Evolutionary conservation across 192 early-diverging fungal species (phyloP).

Genomic region (Phycomyces nitens): DNA sequence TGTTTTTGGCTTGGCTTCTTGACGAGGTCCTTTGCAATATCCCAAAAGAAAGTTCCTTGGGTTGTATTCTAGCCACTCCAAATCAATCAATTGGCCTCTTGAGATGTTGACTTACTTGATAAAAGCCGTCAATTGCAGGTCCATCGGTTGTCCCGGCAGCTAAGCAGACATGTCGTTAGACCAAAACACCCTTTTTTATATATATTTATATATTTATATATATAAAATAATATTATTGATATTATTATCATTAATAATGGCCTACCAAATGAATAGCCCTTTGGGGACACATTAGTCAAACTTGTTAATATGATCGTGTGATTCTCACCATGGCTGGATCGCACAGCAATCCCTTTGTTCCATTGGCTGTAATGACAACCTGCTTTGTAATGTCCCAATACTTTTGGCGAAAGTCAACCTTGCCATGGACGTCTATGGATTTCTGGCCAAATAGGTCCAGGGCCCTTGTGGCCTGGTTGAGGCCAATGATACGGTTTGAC

Average conservation of each 20-base stretch:
- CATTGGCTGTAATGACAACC: slow-evolving; percentile 3
- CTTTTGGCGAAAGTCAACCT: slow-evolving; percentile 19
- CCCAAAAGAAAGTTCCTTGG: slow-evolving; percentile 23
- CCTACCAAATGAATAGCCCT: slow-evolving; percentile 41
- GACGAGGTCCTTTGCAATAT: slow-evolving; percentile 10
- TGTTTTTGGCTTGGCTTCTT: slow-evolving; percentile 32
- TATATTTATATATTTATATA: too few relatives aligned
- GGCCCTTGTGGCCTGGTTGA: slow-evolving; percentile 30
- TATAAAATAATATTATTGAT: too few relatives aligned
- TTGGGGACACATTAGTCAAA: slow-evolving; percentile 12
- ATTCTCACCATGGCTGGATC: slow-evolving; percentile 27
- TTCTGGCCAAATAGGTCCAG: slow-evolving; percentile 6
- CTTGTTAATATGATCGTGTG: too few relatives aligned
- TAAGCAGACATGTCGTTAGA: slow-evolving; percentile 22
- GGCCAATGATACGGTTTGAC: slow-evolving; percentile 35
- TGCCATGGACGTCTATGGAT: slow-evolving; percentile 6
- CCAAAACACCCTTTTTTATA: too few relatives aligned
- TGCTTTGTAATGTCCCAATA: slow-evolving; percentile 27
- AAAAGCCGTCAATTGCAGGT: slow-evolving; percentile 31
- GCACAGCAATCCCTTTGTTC: slow-evolving; percentile 12
- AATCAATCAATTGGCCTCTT: too few relatives aligned
- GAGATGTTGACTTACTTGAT: slow-evolving; percentile 21
- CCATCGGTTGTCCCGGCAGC: slow-evolving; percentile 58
- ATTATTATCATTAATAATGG: too few relatives aligned
- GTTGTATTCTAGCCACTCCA: slow-evolving; percentile 22